Percentiles rank a stretch among this genome's conserved stretches.
Evolutionary conservation across 78 protist genomes (phyloP).

Genomic region (Dictyostelium citrinum): DNA sequence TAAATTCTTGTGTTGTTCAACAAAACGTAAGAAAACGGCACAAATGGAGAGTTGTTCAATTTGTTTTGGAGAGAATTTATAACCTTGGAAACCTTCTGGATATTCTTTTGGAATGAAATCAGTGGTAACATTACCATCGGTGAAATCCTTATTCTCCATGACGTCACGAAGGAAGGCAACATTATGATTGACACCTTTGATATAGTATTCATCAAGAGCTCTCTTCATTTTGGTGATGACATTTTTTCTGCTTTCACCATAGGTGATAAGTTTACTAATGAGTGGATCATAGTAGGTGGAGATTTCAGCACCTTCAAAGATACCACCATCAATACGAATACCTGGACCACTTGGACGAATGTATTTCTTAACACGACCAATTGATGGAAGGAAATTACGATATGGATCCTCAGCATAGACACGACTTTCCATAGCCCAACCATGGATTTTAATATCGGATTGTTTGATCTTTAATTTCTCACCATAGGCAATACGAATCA

Average conservation of each 20-base stretch:
- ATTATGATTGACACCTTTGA: conserved; percentile 94
- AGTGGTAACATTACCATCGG: conserved; percentile 89
- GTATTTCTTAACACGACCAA: conserved; percentile 87
- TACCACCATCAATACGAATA: conserved; percentile 77
- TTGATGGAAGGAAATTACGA: conserved; percentile 90
- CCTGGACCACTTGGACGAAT: conserved; percentile 59
- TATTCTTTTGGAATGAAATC: conserved; percentile 90
- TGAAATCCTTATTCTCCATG: conserved; percentile 86
- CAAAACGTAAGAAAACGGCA: conserved; percentile 21
- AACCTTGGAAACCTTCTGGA: conserved; percentile 93
- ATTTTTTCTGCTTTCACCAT: conserved; percentile 78
- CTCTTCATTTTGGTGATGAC: conserved; percentile 27
- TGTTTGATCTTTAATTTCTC: conserved; percentile 84
- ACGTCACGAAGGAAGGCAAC: conserved; percentile 90
- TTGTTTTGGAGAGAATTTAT: conserved; percentile 63
- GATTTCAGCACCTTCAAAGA: conserved; percentile 93
- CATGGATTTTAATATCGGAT: conserved; percentile 85
- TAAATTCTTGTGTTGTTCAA: conserved; percentile 42
- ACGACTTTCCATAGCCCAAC: conserved; percentile 96
- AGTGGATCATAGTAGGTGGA: conserved; percentile 98
- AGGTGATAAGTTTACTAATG: conserved; percentile 95
- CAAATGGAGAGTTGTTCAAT: conserved; percentile 30
- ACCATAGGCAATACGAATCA: conserved; percentile 94
- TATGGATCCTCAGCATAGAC: conserved; percentile 98
- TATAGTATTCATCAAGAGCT: conserved; percentile 94